These are phyloP conservation scores for Saposhnikovia divaricata DNA, from an alignment of 129 eudicot species.

Conservation along the genomic window DNA sequence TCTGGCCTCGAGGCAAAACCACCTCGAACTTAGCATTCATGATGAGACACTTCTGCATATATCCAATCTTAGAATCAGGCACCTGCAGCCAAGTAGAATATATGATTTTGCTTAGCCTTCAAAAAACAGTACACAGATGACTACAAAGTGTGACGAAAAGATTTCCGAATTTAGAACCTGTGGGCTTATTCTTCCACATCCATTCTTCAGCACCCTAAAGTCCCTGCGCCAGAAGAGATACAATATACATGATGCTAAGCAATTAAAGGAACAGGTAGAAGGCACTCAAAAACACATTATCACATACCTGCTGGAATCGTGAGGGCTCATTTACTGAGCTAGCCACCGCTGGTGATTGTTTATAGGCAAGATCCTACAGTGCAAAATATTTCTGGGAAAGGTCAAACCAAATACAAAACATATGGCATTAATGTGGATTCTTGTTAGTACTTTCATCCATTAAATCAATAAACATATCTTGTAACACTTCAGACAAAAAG, in stretches of 20 bases:
- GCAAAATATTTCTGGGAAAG: neutral
- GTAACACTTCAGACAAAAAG: neutral
- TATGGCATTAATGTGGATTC: neutral
- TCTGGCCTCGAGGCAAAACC: neutral
- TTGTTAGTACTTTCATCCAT: neutral
- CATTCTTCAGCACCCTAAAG: conserved; percentile 59
- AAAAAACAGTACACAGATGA: neutral
- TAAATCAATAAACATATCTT: neutral
- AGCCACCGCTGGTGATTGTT: conserved; percentile 42
- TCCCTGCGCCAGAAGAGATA: conserved; percentile 23
- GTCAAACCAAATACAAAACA: neutral
- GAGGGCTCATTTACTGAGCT: conserved; percentile 48
- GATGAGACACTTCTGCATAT: neutral
- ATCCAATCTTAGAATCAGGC: neutral
- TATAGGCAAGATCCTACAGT: conserved; percentile 47
- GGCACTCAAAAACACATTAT: neutral
- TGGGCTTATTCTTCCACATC: conserved; percentile 83
- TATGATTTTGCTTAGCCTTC: neutral
- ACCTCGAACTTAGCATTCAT: neutral
- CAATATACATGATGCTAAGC: neutral
- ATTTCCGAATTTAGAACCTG: conserved; percentile 36
- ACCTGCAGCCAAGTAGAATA: conserved; percentile 2
- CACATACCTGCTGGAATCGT: conserved; percentile 60
- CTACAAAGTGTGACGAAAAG: neutral
- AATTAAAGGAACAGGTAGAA: neutral